Conservation (phyloP, 257 asterid genomes). For the Nicotiana undulata region DNA sequence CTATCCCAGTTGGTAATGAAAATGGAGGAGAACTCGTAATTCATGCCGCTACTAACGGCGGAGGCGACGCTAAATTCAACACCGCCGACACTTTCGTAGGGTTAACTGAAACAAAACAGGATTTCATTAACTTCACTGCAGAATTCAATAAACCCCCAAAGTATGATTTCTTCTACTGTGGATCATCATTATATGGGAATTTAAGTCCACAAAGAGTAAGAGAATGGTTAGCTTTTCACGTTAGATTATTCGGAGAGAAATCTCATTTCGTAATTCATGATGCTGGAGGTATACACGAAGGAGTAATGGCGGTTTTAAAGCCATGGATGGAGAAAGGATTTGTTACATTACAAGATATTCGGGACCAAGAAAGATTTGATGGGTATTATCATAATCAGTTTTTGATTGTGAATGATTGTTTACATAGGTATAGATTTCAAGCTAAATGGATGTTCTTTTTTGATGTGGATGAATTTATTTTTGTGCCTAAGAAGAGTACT, state of each 20-base stretch:
- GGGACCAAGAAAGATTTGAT: conserved; percentile 71
- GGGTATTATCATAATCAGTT: conserved; percentile 88
- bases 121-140: conserved; percentile 23
- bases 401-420: conserved; percentile 67
- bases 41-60: conserved; percentile 47
- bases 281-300: conserved; percentile 78
- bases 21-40: conserved; percentile 49
- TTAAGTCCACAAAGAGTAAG: conserved; percentile 66
- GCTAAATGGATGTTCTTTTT: conserved; percentile 84
- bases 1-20: conserved; percentile 16
- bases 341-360: conserved; percentile 61
- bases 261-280: conserved; percentile 85
- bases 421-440: conserved; percentile 48
- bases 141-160: conserved; percentile 23
- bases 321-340: conserved; percentile 83
- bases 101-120: conserved; percentile 28
- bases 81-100: conserved; percentile 42
- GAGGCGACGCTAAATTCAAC: conserved; percentile 25
- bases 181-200: conserved; percentile 65
- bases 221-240: conserved; percentile 80
- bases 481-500: conserved; percentile 55
- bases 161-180: conserved; percentile 66
- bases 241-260: conserved; percentile 41
- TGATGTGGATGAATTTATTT: conserved; percentile 74
- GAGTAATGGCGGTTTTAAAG: conserved; percentile 45